These are phyloP conservation scores for Trifolium subterraneum DNA, from an alignment of 306 rosid genomes.

Conservation along the genomic window DNA sequence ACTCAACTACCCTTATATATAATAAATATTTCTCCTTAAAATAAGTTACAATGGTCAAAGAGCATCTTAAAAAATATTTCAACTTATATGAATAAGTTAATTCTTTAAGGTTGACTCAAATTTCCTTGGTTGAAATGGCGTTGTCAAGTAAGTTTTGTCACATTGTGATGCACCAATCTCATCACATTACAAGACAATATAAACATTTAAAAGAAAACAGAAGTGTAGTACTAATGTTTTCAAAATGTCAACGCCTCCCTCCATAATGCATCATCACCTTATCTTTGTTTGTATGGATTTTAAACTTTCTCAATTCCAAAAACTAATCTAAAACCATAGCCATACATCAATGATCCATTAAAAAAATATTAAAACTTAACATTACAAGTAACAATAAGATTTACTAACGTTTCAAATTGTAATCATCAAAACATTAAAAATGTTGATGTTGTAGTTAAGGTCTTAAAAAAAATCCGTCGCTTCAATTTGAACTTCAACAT, in stretches of 20 bases:
- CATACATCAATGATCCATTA: conserved; percentile 19
- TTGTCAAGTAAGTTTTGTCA: conserved; percentile 64
- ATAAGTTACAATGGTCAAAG: conserved; percentile 32
- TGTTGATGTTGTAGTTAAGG: too few relatives aligned
- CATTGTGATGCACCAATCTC: conserved; percentile 55
- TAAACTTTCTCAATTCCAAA: conserved; percentile 35
- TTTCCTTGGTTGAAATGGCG: conserved; percentile 58
- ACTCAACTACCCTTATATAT: conserved; percentile 49
- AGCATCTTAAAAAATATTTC: conserved; percentile 35
- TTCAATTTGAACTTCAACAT: too few relatives aligned
- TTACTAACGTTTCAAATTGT: too few relatives aligned
- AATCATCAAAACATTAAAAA: too few relatives aligned
- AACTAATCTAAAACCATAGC: conserved; percentile 43
- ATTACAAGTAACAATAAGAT: background rate
- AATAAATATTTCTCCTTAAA: conserved; percentile 37
- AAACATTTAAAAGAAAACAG: conserved; percentile 44
- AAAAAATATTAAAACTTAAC: background rate
- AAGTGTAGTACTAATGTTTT: conserved; percentile 4
- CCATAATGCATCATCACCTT: conserved; percentile 33
- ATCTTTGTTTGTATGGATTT: conserved; percentile 44
- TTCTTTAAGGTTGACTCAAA: conserved; percentile 74
- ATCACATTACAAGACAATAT: conserved; percentile 64
- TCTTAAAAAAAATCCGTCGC: too few relatives aligned
- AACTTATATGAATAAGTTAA: conserved; percentile 21
- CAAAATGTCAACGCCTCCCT: conserved; percentile 43